A percentile compares a stretch with the other conserved stretches of the same genome.
phyloP scores from a whole-genome alignment of 305 asterid species.

The Stenogyne calaminthoides region DNA sequence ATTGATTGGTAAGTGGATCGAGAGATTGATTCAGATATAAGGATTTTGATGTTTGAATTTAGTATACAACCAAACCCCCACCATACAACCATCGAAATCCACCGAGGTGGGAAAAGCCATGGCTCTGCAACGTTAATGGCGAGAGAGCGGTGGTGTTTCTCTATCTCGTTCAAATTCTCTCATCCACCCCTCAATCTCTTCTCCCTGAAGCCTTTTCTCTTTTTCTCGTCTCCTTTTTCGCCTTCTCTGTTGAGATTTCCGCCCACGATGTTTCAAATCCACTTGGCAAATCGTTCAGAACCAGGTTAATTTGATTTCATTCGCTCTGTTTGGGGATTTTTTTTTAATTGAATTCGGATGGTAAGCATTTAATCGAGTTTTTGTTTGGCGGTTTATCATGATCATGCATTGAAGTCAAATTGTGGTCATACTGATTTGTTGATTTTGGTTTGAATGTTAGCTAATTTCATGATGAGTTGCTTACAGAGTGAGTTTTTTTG shows the following conservation, averaged over 20 bases:
- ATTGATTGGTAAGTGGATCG: conserved; percentile 72
- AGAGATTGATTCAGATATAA: conserved; percentile 16
- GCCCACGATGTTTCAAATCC: conserved; percentile 63
- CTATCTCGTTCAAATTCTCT: conserved; percentile 54
- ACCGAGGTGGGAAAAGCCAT: conserved; percentile 34
- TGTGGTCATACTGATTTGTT: conserved; percentile 12
- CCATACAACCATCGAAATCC: conserved; percentile 21
- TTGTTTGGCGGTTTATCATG: conserved; percentile 19
- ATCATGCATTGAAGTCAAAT: conserved; percentile 19
- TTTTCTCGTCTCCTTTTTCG: conserved; percentile 56
- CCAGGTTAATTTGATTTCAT: conserved; percentile 52
- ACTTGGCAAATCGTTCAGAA: conserved; percentile 48
- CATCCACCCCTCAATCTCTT: conserved; percentile 56
- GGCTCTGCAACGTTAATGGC: conserved; percentile 81
- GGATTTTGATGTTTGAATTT: conserved; percentile 11
- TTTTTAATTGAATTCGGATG: conserved; percentile 15
- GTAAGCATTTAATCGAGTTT: not conserved
- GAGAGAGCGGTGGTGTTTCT: conserved; percentile 84
- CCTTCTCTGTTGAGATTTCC: conserved; percentile 76
- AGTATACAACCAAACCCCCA: too few species aligned
- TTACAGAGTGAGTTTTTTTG: too few species aligned
- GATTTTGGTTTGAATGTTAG: not conserved
- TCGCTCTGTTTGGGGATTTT: not conserved
- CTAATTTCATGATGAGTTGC: not conserved
- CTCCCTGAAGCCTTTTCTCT: conserved; percentile 63